phyloP scores from a whole-genome alignment of 495 filamentous ascomycete genomes.

The Tuber brumale region DNA sequence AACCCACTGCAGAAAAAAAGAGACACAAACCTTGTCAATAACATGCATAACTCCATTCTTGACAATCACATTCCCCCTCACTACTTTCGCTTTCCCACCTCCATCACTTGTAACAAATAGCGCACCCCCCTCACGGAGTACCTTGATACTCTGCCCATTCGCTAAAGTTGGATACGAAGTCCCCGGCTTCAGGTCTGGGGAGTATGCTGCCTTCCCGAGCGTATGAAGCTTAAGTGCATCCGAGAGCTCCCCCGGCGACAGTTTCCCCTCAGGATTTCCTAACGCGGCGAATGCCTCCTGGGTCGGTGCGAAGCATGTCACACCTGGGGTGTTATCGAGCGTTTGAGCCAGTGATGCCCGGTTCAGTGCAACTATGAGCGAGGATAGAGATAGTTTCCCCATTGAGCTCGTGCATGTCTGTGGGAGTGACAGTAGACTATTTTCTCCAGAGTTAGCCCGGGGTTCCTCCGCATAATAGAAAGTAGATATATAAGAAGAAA shows the following conservation, averaged over 20 bases:
- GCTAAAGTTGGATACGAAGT: neutral
- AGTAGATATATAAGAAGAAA: neutral
- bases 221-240: neutral
- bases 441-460: neutral
- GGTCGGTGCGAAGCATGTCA: neutral
- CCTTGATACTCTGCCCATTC: neutral
- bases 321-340: neutral
- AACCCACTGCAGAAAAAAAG: neutral
- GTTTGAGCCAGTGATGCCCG: neutral
- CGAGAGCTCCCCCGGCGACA: neutral
- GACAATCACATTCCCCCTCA: neutral
- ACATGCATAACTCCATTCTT: slow-evolving; percentile 3
- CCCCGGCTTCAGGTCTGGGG: neutral
- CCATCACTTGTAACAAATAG: neutral
- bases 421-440: neutral
- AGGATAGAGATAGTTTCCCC: neutral
- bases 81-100: neutral
- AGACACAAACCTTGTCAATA: neutral
- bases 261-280: neutral
- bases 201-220: neutral
- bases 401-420: neutral
- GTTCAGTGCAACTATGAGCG: neutral
- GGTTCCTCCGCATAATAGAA: neutral
- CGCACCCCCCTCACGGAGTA: neutral
- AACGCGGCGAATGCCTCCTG: neutral